Percentiles rank a stretch among this genome's conserved stretches.
Conservation (phyloP, 345 rosid species). For the Pseudoturritis turrita region DNA sequence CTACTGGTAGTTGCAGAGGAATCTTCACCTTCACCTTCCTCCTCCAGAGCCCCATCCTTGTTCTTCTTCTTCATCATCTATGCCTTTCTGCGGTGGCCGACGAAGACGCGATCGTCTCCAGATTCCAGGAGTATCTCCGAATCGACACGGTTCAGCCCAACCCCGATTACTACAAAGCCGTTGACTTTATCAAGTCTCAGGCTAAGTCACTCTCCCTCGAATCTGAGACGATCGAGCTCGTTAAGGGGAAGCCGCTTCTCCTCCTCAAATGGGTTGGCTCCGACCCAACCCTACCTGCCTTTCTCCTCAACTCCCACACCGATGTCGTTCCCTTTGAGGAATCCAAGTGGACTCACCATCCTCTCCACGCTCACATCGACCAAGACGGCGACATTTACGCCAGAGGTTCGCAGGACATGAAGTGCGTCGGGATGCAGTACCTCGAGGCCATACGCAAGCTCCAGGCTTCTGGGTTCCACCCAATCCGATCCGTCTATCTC, state of each 20-base stretch:
- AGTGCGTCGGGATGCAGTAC: constrained; percentile 95
- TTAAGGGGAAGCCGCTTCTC: constrained; percentile 58
- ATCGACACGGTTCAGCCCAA: constrained; percentile 86
- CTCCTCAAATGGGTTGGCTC: constrained; percentile 83
- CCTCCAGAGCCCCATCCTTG: neutral
- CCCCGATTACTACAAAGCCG: constrained; percentile 58
- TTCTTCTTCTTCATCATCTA: constrained; percentile 2
- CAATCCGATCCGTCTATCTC: constrained; percentile 68
- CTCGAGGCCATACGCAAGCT: constrained; percentile 78
- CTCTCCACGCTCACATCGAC: constrained; percentile 75
- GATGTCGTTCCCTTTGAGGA: constrained; percentile 86
- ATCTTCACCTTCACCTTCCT: neutral
- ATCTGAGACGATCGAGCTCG: constrained; percentile 55
- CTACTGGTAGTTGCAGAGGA: neutral
- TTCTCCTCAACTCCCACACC: constrained; percentile 91
- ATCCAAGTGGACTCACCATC: constrained; percentile 73
- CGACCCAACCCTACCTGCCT: constrained; percentile 53
- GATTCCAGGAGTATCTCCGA: constrained; percentile 84
- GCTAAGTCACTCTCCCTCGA: constrained; percentile 67
- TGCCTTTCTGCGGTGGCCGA: neutral
- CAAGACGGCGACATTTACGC: constrained; percentile 65
- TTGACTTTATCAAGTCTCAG: constrained; percentile 58
- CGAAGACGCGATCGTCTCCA: constrained; percentile 38
- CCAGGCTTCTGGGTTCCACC: constrained; percentile 55
- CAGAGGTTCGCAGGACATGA: constrained; percentile 98